Percentiles rank a stretch among this genome's conserved stretches.
phyloP scores from a whole-genome alignment of 2,329 filamentous ascomycete genomes.

The Trichoderma arundinaceum region DNA sequence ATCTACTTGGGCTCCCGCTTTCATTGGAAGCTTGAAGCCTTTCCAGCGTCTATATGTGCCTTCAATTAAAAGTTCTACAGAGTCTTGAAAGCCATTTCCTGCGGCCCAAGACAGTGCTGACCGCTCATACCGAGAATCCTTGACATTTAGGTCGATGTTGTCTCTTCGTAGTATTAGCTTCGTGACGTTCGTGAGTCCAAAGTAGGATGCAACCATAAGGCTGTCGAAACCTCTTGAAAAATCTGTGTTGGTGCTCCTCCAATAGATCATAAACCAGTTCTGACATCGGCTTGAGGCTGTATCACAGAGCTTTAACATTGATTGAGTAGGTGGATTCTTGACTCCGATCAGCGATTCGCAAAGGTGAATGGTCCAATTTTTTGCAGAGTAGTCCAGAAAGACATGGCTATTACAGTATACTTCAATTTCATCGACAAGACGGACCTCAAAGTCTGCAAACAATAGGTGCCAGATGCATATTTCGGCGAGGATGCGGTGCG shows the following conservation, averaged over 20 bases:
- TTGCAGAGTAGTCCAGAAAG: conserved; percentile 33
- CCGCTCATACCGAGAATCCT: neutral
- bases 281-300: neutral
- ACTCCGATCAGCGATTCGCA: neutral
- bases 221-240: neutral
- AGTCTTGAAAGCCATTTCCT: conserved; percentile 8
- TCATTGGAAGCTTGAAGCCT: neutral
- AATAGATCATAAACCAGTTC: conserved; percentile 5
- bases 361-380: conserved; percentile 32
- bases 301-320: neutral
- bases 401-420: neutral
- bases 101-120: conserved; percentile 28
- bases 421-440: conserved; percentile 1
- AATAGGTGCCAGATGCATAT: conserved; percentile 34
- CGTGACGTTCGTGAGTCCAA: neutral
- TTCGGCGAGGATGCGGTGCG: conserved; percentile 31
- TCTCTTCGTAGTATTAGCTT: rapidly evolving
- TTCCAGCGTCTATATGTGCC: neutral
- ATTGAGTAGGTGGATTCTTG: neutral
- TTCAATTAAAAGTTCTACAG: conserved; percentile 4
- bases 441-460: conserved; percentile 16
- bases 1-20: neutral
- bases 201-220: conserved; percentile 23
- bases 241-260: neutral
- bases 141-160: neutral